Evolutionary conservation across 2,329 filamentous ascomycete species (phyloP).

Genomic region (Trichoderma asperellum): DNA sequence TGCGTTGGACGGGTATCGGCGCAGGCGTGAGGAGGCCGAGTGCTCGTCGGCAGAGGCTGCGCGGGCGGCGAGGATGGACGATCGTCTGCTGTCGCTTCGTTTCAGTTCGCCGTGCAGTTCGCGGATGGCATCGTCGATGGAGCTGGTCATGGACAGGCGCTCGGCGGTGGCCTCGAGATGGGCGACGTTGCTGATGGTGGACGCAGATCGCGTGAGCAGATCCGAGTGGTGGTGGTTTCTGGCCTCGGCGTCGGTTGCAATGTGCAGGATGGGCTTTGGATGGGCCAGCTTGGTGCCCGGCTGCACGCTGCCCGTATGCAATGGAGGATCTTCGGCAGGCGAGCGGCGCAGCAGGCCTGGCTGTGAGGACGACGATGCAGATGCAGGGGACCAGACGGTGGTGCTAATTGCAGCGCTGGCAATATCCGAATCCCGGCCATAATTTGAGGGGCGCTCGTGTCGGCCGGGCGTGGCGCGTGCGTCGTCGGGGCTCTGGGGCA

Average conservation of each 20-base stretch:
- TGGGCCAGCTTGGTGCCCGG: slow-evolving; percentile 49
- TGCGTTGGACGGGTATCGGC: slow-evolving; percentile 51
- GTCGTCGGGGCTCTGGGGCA: slow-evolving; percentile 28
- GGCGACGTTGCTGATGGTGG: slow-evolving; percentile 69
- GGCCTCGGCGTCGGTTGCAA: slow-evolving; percentile 49
- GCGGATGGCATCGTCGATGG: slow-evolving; percentile 77
- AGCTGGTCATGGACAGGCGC: slow-evolving; percentile 72
- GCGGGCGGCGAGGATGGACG: slow-evolving; percentile 60
- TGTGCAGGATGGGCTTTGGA: slow-evolving; percentile 53
- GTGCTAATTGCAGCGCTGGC: not conserved
- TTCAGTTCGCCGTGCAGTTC: slow-evolving; percentile 73
- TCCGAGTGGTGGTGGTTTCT: slow-evolving; percentile 63
- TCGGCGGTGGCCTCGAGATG: slow-evolving; percentile 77
- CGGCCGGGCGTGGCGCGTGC: slow-evolving; percentile 28
- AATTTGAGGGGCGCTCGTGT: slow-evolving; percentile 24
- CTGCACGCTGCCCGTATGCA: slow-evolving; percentile 46
- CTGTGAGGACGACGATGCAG: not conserved
- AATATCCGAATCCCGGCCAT: slow-evolving; percentile 21
- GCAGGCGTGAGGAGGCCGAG: slow-evolving; percentile 35
- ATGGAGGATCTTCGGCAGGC: slow-evolving; percentile 34
- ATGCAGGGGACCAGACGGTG: not conserved
- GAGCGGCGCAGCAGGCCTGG: slow-evolving; percentile 4
- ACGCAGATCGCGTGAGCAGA: slow-evolving; percentile 62
- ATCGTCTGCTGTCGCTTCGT: slow-evolving; percentile 67
- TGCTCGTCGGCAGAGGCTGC: slow-evolving; percentile 41